These are phyloP conservation scores for Litchi chinensis DNA, from an alignment of 345 rosid species.

Conservation along the genomic window DNA sequence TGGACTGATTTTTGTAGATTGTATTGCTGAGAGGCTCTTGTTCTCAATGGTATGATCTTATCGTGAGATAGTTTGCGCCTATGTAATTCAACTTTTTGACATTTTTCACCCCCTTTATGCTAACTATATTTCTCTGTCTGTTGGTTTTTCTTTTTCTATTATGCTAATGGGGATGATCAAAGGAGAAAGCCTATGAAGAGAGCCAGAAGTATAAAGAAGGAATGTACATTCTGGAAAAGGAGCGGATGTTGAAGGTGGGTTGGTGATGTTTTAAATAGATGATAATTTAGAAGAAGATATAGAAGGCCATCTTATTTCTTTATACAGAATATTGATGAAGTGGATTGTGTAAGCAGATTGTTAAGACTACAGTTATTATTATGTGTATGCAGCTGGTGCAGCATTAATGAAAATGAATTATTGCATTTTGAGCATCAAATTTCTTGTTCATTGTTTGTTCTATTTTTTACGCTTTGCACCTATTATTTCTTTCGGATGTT, in stretches of 20 bases:
- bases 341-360: not conserved
- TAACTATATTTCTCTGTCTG: not conserved
- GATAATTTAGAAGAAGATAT: not conserved
- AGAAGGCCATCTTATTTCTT: not conserved
- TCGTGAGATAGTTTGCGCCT: not conserved
- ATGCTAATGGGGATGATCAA: slow-evolving; percentile 1
- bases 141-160: not conserved
- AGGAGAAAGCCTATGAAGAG: slow-evolving; percentile 53
- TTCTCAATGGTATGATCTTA: not conserved
- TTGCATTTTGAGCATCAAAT: not conserved
- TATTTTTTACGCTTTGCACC: not conserved
- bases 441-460: not conserved
- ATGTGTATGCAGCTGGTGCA: slow-evolving; percentile 12
- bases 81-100: too few species aligned
- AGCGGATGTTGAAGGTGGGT: slow-evolving; percentile 39
- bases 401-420: not conserved
- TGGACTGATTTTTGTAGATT: not conserved
- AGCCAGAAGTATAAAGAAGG: slow-evolving; percentile 49
- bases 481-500: not conserved
- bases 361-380: not conserved
- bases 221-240: slow-evolving; percentile 47
- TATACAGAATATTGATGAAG: not conserved
- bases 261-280: slow-evolving; percentile 31
- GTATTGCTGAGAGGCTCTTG: not conserved
- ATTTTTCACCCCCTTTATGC: too few species aligned